Percentiles rank a stretch among this genome's conserved stretches.
These are phyloP conservation scores for Leccinum subtestaceum DNA, from an alignment of 768 basidiomycete species.

Conservation along the genomic window DNA sequence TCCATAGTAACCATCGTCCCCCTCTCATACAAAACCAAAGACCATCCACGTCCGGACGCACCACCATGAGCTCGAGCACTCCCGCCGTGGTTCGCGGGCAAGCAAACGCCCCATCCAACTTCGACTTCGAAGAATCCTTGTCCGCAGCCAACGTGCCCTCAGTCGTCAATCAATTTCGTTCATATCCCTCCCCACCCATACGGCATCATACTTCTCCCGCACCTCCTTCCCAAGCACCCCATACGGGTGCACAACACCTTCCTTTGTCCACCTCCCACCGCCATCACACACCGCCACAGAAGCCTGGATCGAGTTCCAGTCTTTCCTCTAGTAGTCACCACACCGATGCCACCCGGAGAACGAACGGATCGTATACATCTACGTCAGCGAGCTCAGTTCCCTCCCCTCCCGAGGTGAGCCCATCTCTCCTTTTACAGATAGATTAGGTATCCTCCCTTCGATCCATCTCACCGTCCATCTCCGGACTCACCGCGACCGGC, in stretches of 20 bases:
- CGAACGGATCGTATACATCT: slow-evolving; percentile 20
- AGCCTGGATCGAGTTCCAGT: slow-evolving; percentile 27
- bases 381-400: slow-evolving; percentile 28
- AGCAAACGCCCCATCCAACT: slow-evolving; percentile 9
- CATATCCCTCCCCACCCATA: slow-evolving; percentile 24
- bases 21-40: slow-evolving; percentile 1
- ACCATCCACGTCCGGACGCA: neutral
- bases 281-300: slow-evolving; percentile 18
- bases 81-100: slow-evolving; percentile 28
- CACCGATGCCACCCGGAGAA: slow-evolving; percentile 30
- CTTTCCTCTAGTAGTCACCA: slow-evolving; percentile 21
- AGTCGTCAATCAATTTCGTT: slow-evolving; percentile 33
- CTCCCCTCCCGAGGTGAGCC: slow-evolving; percentile 22
- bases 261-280: slow-evolving; percentile 5
- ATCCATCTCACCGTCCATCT: neutral
- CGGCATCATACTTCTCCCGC: slow-evolving; percentile 23
- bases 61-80: neutral
- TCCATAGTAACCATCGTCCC: slow-evolving; percentile 20
- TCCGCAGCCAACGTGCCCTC: slow-evolving; percentile 30
- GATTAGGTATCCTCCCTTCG: slow-evolving; percentile 16
- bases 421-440: slow-evolving; percentile 4
- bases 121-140: slow-evolving; percentile 31
- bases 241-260: slow-evolving; percentile 9
- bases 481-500: slow-evolving; percentile 17
- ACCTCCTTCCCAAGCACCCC: slow-evolving; percentile 11